These are phyloP conservation scores for Paecilomyces niveus DNA, from an alignment of 2,329 filamentous ascomycete species.

Conservation along the genomic window DNA sequence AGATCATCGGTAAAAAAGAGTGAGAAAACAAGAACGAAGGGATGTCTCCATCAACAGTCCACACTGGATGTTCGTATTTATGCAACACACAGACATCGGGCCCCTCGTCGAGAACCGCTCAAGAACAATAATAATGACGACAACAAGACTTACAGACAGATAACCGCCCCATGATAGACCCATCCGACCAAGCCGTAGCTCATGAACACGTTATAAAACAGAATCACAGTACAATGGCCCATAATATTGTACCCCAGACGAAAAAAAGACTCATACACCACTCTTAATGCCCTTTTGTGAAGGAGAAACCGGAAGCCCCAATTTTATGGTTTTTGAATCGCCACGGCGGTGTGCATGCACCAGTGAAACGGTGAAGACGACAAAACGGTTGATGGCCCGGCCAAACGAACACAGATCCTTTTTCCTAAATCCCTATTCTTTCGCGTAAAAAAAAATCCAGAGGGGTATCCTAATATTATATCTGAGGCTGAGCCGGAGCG, in stretches of 20 bases:
- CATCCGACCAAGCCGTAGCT: background rate
- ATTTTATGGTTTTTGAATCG: background rate
- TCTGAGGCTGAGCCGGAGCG: constrained; percentile 30
- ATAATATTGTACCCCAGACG: background rate
- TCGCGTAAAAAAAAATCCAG: background rate
- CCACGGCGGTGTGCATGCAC: background rate
- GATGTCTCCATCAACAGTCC: background rate
- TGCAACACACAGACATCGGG: background rate
- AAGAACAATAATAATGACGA: background rate
- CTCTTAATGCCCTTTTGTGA: background rate
- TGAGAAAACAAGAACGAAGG: background rate
- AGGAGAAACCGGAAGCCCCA: background rate
- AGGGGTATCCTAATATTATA: constrained; percentile 16
- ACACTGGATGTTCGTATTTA: background rate
- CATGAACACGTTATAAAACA: background rate
- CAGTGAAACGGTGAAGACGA: background rate
- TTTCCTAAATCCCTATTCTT: background rate
- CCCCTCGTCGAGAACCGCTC: background rate
- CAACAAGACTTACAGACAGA: background rate
- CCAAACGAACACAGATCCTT: background rate
- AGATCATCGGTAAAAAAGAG: background rate
- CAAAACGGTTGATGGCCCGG: background rate
- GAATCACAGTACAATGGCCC: background rate
- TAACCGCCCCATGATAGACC: background rate
- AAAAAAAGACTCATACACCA: background rate